phyloP scores from a whole-genome alignment of 2,329 filamentous ascomycete genomes.

The Alternaria postmessia region DNA sequence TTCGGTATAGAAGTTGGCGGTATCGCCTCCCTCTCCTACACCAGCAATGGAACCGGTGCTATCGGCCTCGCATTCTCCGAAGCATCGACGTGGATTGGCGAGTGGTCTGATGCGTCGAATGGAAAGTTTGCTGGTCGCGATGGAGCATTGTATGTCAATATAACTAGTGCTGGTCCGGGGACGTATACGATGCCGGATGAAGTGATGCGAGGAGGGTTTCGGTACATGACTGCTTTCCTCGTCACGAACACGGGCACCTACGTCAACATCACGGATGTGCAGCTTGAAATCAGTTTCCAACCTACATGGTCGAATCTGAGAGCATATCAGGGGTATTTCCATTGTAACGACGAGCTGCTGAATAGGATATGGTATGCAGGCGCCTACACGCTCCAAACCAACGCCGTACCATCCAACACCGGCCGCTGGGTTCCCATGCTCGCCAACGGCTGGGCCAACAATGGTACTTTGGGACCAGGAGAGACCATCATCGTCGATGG shows the following conservation, averaged over 20 bases:
- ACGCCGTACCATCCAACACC: conserved; percentile 45
- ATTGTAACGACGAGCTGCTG: conserved; percentile 53
- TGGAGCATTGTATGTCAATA: conserved; percentile 58
- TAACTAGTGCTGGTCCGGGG: conserved; percentile 46
- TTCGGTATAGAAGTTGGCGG: conserved; percentile 68
- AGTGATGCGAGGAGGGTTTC: conserved; percentile 61
- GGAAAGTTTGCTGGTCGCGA: conserved; percentile 50
- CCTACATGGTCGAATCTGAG: conserved; percentile 59
- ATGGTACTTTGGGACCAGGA: conserved; percentile 44
- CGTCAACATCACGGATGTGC: conserved; percentile 51
- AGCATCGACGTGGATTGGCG: conserved; percentile 55
- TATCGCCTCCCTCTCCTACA: conserved; percentile 62
- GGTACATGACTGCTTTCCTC: conserved; percentile 61
- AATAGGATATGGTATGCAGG: conserved; percentile 66
- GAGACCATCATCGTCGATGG: conserved; percentile 50
- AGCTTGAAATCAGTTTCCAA: conserved; percentile 58
- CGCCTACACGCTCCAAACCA: conserved; percentile 53
- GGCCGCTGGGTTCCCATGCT: conserved; percentile 39
- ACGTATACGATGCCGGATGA: conserved; percentile 56
- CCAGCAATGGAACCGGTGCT: conserved; percentile 47
- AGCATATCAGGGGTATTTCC: conserved; percentile 51
- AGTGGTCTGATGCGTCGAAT: conserved; percentile 55
- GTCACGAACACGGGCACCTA: conserved; percentile 47
- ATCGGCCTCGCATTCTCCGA: conserved; percentile 55
- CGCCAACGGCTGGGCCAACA: conserved; percentile 46